Evolutionary conservation across 352 stramenopile species (phyloP).

Genomic region (Phytophthora cactorum): DNA sequence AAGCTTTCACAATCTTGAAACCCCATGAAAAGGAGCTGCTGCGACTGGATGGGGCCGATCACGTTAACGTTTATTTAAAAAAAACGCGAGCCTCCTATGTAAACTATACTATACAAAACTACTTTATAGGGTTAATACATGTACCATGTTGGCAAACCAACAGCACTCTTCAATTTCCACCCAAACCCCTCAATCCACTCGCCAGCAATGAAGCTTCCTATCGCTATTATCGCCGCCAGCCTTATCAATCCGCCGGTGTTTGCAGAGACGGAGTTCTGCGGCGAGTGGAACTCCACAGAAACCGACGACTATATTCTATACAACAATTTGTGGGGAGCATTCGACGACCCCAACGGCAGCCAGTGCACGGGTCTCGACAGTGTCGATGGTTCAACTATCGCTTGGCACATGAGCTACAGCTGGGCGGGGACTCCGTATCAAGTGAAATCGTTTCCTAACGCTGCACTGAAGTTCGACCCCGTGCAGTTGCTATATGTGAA

Average conservation of each 20-base stretch:
- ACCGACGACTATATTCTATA: slow-evolving; percentile 51
- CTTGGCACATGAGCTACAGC: slow-evolving; percentile 41
- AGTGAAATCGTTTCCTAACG: slow-evolving; percentile 58
- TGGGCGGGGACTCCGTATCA: slow-evolving; percentile 34
- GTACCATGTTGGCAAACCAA: no score
- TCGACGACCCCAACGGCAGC: slow-evolving; percentile 35
- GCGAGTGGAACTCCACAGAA: slow-evolving; percentile 36
- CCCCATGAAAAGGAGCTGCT: no score
- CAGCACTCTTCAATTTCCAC: neutral
- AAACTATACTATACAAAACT: no score
- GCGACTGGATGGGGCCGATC: no score
- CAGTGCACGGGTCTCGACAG: slow-evolving; percentile 51
- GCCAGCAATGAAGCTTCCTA: neutral
- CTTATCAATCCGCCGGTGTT: neutral
- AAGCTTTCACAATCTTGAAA: no score
- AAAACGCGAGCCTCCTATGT: no score
- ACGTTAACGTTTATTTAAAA: no score
- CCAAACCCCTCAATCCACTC: neutral
- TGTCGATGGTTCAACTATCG: slow-evolving; percentile 31
- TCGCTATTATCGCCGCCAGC: neutral
- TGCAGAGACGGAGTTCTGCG: slow-evolving; percentile 16
- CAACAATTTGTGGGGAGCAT: slow-evolving; percentile 51
- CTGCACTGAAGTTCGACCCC: slow-evolving; percentile 40
- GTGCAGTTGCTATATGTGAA: slow-evolving; percentile 38
- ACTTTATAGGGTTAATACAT: no score